Conservation (phyloP, 23 red algal species). For the Gracilariopsis chorda region DNA sequence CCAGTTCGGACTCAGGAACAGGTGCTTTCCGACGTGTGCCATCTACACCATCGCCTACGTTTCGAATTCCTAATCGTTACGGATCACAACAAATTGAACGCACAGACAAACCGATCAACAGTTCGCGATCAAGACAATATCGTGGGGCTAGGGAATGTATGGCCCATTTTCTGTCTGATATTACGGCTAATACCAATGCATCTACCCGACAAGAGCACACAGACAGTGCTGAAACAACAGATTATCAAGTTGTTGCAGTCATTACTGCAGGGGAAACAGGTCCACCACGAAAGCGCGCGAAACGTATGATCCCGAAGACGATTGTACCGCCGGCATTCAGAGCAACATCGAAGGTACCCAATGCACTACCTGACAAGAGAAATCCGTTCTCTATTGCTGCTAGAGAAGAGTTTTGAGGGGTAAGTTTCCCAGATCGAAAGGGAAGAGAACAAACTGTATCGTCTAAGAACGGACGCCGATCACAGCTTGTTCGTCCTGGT, state of each 20-base stretch:
- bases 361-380: neutral
- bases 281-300: slow-evolving; percentile 38
- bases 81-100: too few relatives aligned
- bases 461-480: neutral
- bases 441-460: neutral
- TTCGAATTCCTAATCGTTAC: too few relatives aligned
- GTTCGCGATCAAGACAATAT: too few relatives aligned
- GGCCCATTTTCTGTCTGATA: too few relatives aligned
- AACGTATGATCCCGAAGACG: slow-evolving; percentile 24
- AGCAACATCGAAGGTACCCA: neutral
- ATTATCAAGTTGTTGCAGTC: slow-evolving; percentile 15
- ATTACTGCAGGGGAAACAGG: slow-evolving; percentile 56
- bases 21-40: too few relatives aligned
- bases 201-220: too few relatives aligned
- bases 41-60: too few relatives aligned
- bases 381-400: neutral
- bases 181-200: too few relatives aligned
- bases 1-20: too few relatives aligned
- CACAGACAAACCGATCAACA: too few relatives aligned
- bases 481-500: neutral
- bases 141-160: too few relatives aligned
- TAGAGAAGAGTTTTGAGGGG: neutral
- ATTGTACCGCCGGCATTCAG: neutral
- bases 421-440: neutral
- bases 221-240: too few relatives aligned